Percentiles rank a stretch among this genome's conserved stretches.
These are phyloP conservation scores for Ascochyta pisi DNA, from an alignment of 2,329 filamentous ascomycete species.

Conservation along the genomic window DNA sequence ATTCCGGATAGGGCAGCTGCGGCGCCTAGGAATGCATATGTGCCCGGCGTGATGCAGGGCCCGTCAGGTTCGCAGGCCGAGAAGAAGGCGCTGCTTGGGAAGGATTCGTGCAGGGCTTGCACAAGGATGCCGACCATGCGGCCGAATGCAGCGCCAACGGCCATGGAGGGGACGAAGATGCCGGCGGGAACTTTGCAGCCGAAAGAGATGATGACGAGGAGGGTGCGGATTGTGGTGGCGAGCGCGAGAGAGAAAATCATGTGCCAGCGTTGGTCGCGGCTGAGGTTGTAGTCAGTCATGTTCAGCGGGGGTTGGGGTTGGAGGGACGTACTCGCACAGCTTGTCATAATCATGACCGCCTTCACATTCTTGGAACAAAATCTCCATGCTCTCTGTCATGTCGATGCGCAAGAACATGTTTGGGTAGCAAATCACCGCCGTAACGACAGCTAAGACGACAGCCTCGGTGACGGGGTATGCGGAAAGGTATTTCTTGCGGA, in stretches of 20 bases:
- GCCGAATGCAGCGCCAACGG: conserved; percentile 91
- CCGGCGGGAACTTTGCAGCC: conserved; percentile 97
- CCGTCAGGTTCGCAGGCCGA: conserved; percentile 87
- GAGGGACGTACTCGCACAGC: conserved; percentile 73
- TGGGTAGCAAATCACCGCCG: conserved; percentile 93
- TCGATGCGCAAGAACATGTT: conserved; percentile 96
- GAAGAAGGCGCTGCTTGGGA: conserved; percentile 85
- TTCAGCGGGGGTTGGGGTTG: no score
- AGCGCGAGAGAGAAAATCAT: conserved; percentile 80
- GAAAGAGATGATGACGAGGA: conserved; percentile 93
- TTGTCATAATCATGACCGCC: conserved; percentile 86
- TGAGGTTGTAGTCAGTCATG: conserved; percentile 24
- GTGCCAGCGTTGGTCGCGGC: conserved; percentile 70
- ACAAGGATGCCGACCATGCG: conserved; percentile 94
- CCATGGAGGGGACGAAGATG: conserved; percentile 98
- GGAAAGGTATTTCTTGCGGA: conserved; percentile 89
- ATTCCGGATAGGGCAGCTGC: conserved; percentile 91
- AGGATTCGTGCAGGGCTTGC: conserved; percentile 83
- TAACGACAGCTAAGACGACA: conserved; percentile 79
- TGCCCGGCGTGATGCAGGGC: conserved; percentile 95
- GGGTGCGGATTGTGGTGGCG: conserved; percentile 80
- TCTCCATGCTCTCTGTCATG: conserved; percentile 99
- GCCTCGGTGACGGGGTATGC: conserved; percentile 87
- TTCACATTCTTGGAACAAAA: conserved; percentile 92
- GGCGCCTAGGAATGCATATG: conserved; percentile 93